Evolutionary conservation across 2,329 filamentous ascomycete genomes (phyloP), one percentile per base, ranked within the genome.

Genomic region (Emergomyces pasteurianus): DNA sequence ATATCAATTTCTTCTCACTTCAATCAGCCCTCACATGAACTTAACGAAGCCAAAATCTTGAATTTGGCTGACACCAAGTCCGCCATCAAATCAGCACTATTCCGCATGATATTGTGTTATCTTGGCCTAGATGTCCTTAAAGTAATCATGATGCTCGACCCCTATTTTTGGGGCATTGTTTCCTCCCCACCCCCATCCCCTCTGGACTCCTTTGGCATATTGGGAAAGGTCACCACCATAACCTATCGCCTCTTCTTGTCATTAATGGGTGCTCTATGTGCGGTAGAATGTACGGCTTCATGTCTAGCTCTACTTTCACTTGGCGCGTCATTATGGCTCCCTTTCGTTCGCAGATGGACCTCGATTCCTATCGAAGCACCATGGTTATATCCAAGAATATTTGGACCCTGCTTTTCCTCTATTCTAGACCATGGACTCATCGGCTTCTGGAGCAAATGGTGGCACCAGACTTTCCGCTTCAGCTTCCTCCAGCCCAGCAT

Each of bases 401-500:
- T 81, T 73, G 84, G 84, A 0, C 69, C 75, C 1, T 79, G 80
- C 64, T 46, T 71, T 36, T 53, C 62, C 21, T 65, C 71, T 0
- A 60, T 75, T 6, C 60, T 75, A 12, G 83, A 90, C 63, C 79
- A 83, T 62, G 92, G 92, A 0, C 78, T 96, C 1, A 80, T 83
- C 0, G 92, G 91, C 0, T 88, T 87, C 74, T 97, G 92, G 92
- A 86, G 88, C 52, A 80, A 79, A 26, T 92, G 85, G 81, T 96
- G 92, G 92, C 92, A 97, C 72, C 92, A 96, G 74, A 86, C 87
- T 2, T 95, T 96, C 75, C 87, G 91, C 0, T 81, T 85, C 60
- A 84, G 83, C 65, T 71, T 63, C 59, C 63, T 47, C 73, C 68
- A 64, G 28, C 72, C 65, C 28, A 79, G 21, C 70, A 78, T 65